phyloP scores from a whole-genome alignment of 257 asterid species.

The Solanum chilense region DNA sequence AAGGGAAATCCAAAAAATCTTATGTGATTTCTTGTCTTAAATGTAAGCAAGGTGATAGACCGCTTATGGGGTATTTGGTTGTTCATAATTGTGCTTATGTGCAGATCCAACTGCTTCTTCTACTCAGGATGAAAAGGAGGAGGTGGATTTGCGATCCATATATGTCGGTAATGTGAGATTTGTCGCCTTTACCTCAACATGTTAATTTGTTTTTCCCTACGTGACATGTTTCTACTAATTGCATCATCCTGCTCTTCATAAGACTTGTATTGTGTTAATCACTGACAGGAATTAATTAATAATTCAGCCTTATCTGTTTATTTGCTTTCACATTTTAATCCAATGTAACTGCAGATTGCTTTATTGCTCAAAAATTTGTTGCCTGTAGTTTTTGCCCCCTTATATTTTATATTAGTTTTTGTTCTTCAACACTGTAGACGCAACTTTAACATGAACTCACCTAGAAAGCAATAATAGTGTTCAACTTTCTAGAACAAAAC shows the following conservation, averaged over 20 bases:
- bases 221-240: not conserved
- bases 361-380: not conserved
- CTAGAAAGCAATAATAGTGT: not conserved
- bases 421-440: not conserved
- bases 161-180: conserved; percentile 87
- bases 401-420: not conserved
- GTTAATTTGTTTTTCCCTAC: not conserved
- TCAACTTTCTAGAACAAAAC: not conserved
- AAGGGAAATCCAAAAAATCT: not conserved
- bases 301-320: not conserved
- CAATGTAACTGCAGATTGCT: not conserved
- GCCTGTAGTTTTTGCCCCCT: not conserved
- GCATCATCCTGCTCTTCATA: not conserved
- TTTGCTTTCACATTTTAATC: not conserved
- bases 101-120: conserved; percentile 47
- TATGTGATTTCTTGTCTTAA: not conserved
- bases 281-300: not conserved
- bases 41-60: not conserved
- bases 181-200: conserved; percentile 9
- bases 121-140: conserved; percentile 77
- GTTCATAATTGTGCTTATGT: not conserved
- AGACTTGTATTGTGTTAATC: not conserved
- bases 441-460: not conserved
- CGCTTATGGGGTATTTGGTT: not conserved
- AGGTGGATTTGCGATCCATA: conserved; percentile 77